phyloP scores from a whole-genome alignment of 1,139 yeast genomes.

The Scheffersomyces titani region DNA sequence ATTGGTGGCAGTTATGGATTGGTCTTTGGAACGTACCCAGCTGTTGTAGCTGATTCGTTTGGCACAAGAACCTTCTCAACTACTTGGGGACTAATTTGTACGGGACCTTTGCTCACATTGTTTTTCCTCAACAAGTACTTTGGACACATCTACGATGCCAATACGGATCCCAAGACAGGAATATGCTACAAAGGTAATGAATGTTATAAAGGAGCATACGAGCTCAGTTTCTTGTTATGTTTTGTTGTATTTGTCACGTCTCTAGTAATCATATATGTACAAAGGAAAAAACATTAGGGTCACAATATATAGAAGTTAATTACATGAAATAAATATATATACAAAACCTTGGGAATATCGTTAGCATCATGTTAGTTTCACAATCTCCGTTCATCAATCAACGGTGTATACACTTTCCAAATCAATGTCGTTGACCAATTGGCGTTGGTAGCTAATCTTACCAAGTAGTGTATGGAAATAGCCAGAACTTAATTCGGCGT shows the following conservation, averaged over 20 bases:
- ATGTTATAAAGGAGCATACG: conserved; percentile 39
- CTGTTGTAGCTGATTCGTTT: conserved; percentile 46
- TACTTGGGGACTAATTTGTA: conserved; percentile 48
- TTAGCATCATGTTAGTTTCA: not conserved
- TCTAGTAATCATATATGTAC: conserved; percentile 26
- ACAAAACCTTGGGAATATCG: not conserved
- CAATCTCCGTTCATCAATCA: conserved; percentile 25
- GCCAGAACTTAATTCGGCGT: conserved; percentile 58
- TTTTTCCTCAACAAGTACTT: conserved; percentile 40
- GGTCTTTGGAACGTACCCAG: conserved; percentile 47
- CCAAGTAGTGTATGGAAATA: conserved; percentile 60
- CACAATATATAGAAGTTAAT: conserved; percentile 4
- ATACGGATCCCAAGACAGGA: conserved; percentile 33
- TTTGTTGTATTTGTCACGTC: conserved; percentile 22
- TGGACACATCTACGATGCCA: conserved; percentile 39
- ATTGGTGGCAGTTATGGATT: conserved; percentile 45
- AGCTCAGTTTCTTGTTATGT: conserved; percentile 28
- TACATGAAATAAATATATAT: not conserved
- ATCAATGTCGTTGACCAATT: conserved; percentile 50
- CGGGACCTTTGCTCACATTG: conserved; percentile 40
- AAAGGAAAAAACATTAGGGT: conserved; percentile 15
- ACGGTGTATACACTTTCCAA: conserved; percentile 52
- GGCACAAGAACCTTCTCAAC: conserved; percentile 45
- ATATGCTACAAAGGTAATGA: conserved; percentile 36
- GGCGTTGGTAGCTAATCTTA: conserved; percentile 49